Conservation (phyloP, 2,329 filamentous ascomycete species). For the Apiospora pterosperma region DNA sequence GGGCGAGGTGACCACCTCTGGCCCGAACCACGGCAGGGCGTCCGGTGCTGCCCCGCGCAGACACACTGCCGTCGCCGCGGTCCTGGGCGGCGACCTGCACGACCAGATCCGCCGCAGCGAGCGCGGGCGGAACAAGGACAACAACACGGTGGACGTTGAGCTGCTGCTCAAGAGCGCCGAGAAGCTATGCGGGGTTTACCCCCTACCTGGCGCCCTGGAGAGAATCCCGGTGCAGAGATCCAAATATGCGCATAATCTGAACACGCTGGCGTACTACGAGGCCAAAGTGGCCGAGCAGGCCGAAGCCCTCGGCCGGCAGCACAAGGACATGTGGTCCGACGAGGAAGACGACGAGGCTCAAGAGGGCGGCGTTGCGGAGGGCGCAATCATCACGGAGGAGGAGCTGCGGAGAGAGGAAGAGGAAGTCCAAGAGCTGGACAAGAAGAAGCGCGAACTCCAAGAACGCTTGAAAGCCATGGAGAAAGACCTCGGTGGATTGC, state of each 20-base stretch:
- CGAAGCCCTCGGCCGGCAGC: constrained; percentile 69
- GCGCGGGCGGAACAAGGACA: constrained; percentile 31
- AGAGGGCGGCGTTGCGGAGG: constrained; percentile 30
- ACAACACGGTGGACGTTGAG: constrained; percentile 74
- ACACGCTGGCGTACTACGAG: constrained; percentile 79
- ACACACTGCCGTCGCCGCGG: constrained; percentile 84
- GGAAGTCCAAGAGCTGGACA: constrained; percentile 54
- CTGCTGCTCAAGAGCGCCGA: constrained; percentile 82
- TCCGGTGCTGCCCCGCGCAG: constrained; percentile 56
- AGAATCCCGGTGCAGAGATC: constrained; percentile 70
- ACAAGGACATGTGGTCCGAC: constrained; percentile 57
- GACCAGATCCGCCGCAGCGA: constrained; percentile 65
- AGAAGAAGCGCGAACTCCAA: constrained; percentile 54
- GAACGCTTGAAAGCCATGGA: constrained; percentile 50
- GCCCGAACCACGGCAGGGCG: constrained; percentile 40
- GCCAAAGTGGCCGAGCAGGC: constrained; percentile 73
- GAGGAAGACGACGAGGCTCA: constrained; percentile 52
- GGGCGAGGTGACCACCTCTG: constrained; percentile 57
- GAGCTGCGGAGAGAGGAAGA: constrained; percentile 68
- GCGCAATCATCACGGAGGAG: constrained; percentile 58
- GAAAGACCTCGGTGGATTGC: constrained; percentile 51
- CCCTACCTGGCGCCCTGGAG: constrained; percentile 73
- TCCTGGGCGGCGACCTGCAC: constrained; percentile 84
- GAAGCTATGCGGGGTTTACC: constrained; percentile 85
- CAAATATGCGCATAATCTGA: constrained; percentile 66